These are phyloP conservation scores for Candida silvicultrix DNA, from an alignment of 805 yeast species.

Conservation along the genomic window DNA sequence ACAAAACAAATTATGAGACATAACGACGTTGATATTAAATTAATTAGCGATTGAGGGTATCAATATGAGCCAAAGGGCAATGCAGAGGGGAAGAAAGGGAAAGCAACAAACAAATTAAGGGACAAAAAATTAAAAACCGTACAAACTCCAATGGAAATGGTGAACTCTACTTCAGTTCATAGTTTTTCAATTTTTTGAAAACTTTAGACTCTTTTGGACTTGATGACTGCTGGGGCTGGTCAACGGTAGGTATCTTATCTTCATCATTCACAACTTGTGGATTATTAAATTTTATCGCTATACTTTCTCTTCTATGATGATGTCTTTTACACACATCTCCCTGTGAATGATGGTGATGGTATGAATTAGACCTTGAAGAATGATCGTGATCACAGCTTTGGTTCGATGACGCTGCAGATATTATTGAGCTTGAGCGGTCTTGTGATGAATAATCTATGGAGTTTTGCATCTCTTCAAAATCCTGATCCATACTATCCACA, in stretches of 20 bases:
- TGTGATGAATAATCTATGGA: background rate
- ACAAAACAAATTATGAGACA: too few relatives aligned
- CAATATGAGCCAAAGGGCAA: background rate
- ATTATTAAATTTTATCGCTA: constrained; percentile 20
- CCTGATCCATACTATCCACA: background rate
- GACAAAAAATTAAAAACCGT: too few relatives aligned
- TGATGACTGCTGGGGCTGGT: too few relatives aligned
- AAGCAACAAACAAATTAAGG: constrained; percentile 4
- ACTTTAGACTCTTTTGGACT: background rate
- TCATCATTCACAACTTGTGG: constrained; percentile 3
- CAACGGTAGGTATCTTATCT: too few relatives aligned
- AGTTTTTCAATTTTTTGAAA: background rate
- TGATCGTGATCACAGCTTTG: too few relatives aligned
- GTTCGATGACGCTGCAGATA: background rate
- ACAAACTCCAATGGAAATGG: too few relatives aligned
- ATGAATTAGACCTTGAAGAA: background rate
- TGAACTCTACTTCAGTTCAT: background rate
- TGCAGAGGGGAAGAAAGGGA: background rate
- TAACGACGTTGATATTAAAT: background rate
- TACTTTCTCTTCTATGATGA: constrained; percentile 23
- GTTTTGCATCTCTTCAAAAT: background rate
- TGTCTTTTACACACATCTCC: constrained; percentile 14
- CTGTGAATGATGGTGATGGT: background rate
- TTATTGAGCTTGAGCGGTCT: background rate
- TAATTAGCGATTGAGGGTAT: background rate